Conservation (phyloP, 345 rosid genomes). For the Murraya paniculata region DNA sequence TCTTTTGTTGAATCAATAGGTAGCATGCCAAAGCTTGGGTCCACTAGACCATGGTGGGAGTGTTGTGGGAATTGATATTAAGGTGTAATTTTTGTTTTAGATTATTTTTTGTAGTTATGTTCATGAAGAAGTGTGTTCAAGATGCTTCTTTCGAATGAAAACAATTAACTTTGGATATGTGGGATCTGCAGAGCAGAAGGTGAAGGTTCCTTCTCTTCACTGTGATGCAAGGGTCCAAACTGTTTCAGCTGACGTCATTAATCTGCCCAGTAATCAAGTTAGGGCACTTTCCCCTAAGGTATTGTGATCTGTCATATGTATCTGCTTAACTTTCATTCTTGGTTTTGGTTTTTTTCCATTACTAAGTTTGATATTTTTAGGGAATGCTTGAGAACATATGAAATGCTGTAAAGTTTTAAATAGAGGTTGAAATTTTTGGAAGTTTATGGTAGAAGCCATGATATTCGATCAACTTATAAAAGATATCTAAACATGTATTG, state of each 20-base stretch:
- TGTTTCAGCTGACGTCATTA: slow-evolving; percentile 73
- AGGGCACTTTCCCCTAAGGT: slow-evolving; percentile 80
- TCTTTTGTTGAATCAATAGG: slow-evolving; percentile 39
- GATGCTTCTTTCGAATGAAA: not conserved
- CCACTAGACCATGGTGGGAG: slow-evolving; percentile 70
- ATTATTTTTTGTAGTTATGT: not conserved
- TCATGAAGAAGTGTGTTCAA: not conserved
- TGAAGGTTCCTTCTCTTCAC: slow-evolving; percentile 75
- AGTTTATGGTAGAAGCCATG: not conserved
- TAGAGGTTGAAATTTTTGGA: not conserved
- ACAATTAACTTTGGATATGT: not conserved
- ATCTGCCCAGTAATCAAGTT: slow-evolving; percentile 51
- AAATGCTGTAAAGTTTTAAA: not conserved
- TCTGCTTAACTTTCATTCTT: not conserved
- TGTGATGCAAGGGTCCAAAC: slow-evolving; percentile 87
- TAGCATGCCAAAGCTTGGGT: slow-evolving; percentile 93
- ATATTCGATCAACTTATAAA: not conserved
- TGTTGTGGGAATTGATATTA: slow-evolving; percentile 86
- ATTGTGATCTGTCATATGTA: not conserved
- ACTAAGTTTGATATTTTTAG: not conserved
- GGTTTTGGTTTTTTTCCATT: not conserved
- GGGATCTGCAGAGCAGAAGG: slow-evolving; percentile 78
- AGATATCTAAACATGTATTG: not conserved
- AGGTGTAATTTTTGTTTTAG: slow-evolving; percentile 43
- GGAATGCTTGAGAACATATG: not conserved